Evolutionary conservation across 495 filamentous ascomycete genomes (phyloP).

Genomic region (Neurospora cerealis): DNA sequence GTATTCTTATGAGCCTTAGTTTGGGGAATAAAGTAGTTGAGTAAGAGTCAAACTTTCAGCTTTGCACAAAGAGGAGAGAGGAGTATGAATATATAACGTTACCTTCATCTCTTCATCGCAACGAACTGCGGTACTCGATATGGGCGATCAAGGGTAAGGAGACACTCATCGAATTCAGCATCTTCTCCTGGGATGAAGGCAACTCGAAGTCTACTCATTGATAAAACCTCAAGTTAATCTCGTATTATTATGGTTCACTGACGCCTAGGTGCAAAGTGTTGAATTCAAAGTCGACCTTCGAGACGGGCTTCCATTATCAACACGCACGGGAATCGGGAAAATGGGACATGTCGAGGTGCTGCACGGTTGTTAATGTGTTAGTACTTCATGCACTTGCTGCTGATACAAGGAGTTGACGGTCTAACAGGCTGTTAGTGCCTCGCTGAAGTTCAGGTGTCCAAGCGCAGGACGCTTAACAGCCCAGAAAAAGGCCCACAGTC

Average conservation of each 20-base stretch:
- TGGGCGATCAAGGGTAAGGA: not conserved
- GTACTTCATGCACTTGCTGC: too few relatives aligned
- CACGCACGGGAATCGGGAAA: too few relatives aligned
- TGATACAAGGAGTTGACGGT: not conserved
- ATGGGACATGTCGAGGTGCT: too few relatives aligned
- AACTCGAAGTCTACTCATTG: not conserved
- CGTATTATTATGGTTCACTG: too few relatives aligned
- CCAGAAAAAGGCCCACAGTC: too few relatives aligned
- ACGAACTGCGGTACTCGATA: not conserved
- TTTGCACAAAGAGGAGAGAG: too few relatives aligned
- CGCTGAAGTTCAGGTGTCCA: not conserved
- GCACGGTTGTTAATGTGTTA: too few relatives aligned
- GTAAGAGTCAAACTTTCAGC: not conserved
- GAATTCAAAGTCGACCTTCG: too few relatives aligned
- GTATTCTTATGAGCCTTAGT: not conserved
- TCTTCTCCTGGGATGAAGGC: not conserved
- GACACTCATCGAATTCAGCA: not conserved
- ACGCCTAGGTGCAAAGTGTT: too few relatives aligned
- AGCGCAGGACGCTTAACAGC: not conserved
- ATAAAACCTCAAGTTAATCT: not conserved
- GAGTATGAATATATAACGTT: not conserved
- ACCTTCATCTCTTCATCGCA: not conserved
- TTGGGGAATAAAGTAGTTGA: not conserved
- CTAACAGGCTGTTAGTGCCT: not conserved
- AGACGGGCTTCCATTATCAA: too few relatives aligned